Conservation (phyloP, 164 flowering plant species). For the Chimonanthus praecox region DNA sequence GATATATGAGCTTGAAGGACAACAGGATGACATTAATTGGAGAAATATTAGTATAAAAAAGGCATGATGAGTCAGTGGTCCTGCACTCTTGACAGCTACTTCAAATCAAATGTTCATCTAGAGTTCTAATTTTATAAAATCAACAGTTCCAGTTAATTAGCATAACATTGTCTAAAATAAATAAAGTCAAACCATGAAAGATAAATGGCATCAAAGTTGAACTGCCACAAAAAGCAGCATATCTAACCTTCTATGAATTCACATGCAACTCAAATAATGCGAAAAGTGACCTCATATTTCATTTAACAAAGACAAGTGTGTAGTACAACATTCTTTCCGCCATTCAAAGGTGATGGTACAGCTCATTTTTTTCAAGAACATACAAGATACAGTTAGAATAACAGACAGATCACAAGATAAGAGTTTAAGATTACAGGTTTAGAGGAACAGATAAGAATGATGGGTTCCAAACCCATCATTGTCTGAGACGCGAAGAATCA, state of each 20-base stretch:
- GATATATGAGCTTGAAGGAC: background rate
- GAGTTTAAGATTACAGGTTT: constrained; percentile 7
- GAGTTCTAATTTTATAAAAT: no score
- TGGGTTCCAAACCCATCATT: background rate
- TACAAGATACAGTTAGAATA: background rate
- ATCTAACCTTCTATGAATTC: background rate
- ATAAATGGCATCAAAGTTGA: background rate
- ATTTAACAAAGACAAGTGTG: background rate
- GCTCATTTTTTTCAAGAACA: constrained; percentile 11
- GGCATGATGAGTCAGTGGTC: background rate
- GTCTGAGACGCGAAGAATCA: background rate
- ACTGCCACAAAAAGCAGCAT: background rate
- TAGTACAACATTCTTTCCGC: constrained; percentile 10
- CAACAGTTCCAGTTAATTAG: background rate
- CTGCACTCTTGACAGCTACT: background rate
- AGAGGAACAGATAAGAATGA: constrained; percentile 5
- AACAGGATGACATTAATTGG: no score
- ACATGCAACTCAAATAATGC: no score
- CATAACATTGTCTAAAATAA: no score
- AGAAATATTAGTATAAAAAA: no score
- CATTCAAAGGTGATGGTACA: constrained; percentile 15
- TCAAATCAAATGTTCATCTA: background rate
- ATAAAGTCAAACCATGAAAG: no score
- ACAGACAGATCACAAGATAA: constrained; percentile 4
- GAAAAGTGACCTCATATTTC: constrained; percentile 2